Percentiles rank a stretch among this genome's conserved stretches.
Evolutionary conservation across 139 green algal genomes (phyloP).

Genomic region (Astrephomene gubernaculifera): DNA sequence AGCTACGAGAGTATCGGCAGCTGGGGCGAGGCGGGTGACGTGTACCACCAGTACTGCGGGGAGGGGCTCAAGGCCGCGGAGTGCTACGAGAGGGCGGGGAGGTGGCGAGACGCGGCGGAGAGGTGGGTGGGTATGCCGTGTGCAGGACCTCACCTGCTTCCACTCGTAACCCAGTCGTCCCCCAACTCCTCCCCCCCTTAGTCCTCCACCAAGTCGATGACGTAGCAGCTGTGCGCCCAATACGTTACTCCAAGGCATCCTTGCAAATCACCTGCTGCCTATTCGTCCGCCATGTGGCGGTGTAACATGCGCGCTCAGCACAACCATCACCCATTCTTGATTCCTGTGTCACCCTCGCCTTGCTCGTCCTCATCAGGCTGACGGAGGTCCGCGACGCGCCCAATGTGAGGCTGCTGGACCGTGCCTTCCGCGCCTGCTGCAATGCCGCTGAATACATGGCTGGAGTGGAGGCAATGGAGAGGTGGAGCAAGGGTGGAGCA

Average conservation of each 20-base stretch:
- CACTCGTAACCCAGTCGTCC: neutral
- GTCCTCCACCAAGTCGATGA: neutral
- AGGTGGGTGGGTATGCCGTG: neutral
- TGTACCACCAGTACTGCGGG: neutral
- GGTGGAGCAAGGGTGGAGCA: neutral
- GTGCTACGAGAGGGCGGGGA: conserved; percentile 11
- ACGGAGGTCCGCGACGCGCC: neutral
- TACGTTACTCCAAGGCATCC: neutral
- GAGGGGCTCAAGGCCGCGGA: neutral
- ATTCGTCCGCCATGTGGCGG: too few relatives aligned
- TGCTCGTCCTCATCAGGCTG: too few relatives aligned
- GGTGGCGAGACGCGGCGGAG: neutral
- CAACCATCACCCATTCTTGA: too few relatives aligned
- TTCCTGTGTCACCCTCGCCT: too few relatives aligned
- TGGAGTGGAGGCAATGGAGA: neutral
- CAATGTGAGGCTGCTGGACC: neutral
- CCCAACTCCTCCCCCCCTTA: neutral
- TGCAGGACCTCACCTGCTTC: neutral
- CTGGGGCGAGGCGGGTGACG: conserved; percentile 16
- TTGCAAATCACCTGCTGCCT: neutral
- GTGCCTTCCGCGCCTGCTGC: neutral
- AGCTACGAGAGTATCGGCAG: neutral
- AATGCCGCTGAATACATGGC: too few relatives aligned
- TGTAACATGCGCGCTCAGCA: too few relatives aligned
- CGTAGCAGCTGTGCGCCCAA: neutral